These are phyloP conservation scores for Termitomyces sp. DNA, from an alignment of 768 basidiomycete genomes.

Conservation along the genomic window DNA sequence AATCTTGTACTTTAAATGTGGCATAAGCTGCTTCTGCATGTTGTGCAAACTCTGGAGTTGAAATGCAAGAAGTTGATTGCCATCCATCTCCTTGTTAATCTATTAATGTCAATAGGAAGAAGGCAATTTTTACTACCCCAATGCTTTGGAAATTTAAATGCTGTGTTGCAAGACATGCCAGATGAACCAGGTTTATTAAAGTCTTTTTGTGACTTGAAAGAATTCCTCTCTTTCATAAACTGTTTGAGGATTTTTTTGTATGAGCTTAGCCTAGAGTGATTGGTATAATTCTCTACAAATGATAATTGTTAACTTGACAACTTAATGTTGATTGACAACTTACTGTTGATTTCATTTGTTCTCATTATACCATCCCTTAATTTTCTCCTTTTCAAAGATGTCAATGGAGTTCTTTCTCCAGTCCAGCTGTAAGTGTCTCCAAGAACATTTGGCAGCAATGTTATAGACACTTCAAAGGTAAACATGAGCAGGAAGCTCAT, in stretches of 20 bases:
- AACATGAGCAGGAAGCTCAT: conserved; percentile 26
- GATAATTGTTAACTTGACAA: no score
- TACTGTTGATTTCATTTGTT: conserved; percentile 21
- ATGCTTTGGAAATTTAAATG: neutral
- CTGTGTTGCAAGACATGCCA: neutral
- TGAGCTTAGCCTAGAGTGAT: conserved; percentile 19
- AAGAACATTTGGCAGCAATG: conserved; percentile 28
- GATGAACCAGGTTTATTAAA: neutral
- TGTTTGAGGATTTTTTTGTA: no score
- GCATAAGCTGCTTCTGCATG: conserved; percentile 1
- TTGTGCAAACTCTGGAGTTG: conserved; percentile 16
- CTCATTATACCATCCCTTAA: neutral
- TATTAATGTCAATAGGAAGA: conserved; percentile 6
- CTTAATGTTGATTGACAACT: conserved; percentile 16
- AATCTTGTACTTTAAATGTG: neutral
- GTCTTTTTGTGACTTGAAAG: conserved; percentile 13
- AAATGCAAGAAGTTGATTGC: neutral
- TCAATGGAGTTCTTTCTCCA: conserved; percentile 17
- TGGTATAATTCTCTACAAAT: conserved; percentile 5
- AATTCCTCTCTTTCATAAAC: conserved; percentile 18
- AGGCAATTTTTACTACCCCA: no score
- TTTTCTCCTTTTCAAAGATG: conserved; percentile 15
- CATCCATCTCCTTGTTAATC: conserved; percentile 16
- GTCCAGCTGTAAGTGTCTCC: conserved; percentile 25
- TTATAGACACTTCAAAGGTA: conserved; percentile 27